A percentile compares a stretch with the other conserved stretches of the same genome.
phyloP scores from a whole-genome alignment of 2,329 filamentous ascomycete species.

The Monosporascus sp. region DNA sequence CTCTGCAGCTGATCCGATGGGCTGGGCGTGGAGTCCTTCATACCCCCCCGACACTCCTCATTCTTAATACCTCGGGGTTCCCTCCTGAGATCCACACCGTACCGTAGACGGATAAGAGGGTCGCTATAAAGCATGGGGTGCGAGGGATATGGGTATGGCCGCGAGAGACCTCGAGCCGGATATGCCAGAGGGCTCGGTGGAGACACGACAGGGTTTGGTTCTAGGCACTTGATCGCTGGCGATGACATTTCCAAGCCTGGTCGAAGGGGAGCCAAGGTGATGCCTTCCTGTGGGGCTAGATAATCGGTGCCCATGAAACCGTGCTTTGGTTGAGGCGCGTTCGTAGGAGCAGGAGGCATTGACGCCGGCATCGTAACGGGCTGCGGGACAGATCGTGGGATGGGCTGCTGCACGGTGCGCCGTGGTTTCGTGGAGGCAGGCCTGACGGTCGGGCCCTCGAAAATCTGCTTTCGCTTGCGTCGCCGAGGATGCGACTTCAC shows the following conservation, averaged over 20 bases:
- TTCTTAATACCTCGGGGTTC: conserved; percentile 2
- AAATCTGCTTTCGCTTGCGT: conserved; percentile 37
- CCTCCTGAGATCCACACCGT: conserved; percentile 11
- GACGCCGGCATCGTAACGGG: background rate
- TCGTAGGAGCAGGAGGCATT: background rate
- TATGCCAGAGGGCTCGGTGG: conserved; percentile 23
- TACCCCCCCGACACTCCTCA: conserved; percentile 3
- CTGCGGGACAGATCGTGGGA: background rate
- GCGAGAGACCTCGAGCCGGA: conserved; percentile 8
- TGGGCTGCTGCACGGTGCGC: background rate
- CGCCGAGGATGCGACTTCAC: conserved; percentile 45
- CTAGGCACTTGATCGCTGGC: conserved; percentile 20
- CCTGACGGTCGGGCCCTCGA: conserved; percentile 4
- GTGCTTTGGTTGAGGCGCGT: background rate
- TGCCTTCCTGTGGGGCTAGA: conserved; percentile 7
- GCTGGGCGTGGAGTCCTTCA: conserved; percentile 23
- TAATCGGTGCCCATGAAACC: background rate
- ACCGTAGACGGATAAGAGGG: conserved; percentile 20
- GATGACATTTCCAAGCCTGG: conserved; percentile 17
- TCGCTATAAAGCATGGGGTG: conserved; percentile 24
- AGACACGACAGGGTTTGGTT: conserved; percentile 22
- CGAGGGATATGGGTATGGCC: conserved; percentile 15
- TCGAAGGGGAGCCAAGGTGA: conserved; percentile 19
- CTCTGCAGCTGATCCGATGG: conserved; percentile 26
- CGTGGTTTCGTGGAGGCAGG: background rate